A percentile compares a stretch with the other conserved stretches of the same genome.
Conservation (phyloP, 257 asterid species). For the Fraxinus excelsior region DNA sequence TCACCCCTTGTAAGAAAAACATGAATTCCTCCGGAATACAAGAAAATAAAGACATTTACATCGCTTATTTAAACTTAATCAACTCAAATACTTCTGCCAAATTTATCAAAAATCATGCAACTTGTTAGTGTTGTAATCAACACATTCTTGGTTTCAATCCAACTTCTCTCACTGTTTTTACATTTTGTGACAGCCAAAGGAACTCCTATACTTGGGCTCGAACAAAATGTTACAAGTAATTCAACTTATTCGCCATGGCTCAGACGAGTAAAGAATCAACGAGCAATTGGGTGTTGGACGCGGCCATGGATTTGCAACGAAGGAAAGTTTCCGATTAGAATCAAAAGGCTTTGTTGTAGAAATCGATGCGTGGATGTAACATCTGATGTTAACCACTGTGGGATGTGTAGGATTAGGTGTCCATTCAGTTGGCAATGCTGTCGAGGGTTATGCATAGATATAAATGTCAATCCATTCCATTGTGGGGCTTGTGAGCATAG, state of each 20-base stretch:
- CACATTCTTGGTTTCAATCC: neutral
- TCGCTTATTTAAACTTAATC: neutral
- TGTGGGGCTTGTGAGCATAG: conserved; percentile 58
- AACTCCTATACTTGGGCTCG: neutral
- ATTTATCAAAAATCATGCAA: neutral
- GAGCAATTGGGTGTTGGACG: neutral
- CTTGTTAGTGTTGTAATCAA: neutral
- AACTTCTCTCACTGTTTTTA: neutral
- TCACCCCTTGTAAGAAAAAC: neutral
- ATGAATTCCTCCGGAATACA: neutral
- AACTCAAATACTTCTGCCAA: neutral
- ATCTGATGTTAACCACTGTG: conserved; percentile 50
- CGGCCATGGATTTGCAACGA: conserved; percentile 5
- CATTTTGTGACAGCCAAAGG: neutral
- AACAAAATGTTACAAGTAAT: neutral
- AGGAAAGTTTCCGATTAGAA: neutral
- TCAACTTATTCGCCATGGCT: neutral
- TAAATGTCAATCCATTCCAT: conserved; percentile 49
- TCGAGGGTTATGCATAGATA: conserved; percentile 48
- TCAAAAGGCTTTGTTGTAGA: neutral
- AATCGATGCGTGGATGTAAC: neutral
- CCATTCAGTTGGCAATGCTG: conserved; percentile 71
- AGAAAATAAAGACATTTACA: neutral
- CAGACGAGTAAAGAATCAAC: neutral
- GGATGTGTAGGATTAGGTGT: conserved; percentile 63